phyloP scores from a whole-genome alignment of 305 asterid genomes.

The Nicotiana rustica region DNA sequence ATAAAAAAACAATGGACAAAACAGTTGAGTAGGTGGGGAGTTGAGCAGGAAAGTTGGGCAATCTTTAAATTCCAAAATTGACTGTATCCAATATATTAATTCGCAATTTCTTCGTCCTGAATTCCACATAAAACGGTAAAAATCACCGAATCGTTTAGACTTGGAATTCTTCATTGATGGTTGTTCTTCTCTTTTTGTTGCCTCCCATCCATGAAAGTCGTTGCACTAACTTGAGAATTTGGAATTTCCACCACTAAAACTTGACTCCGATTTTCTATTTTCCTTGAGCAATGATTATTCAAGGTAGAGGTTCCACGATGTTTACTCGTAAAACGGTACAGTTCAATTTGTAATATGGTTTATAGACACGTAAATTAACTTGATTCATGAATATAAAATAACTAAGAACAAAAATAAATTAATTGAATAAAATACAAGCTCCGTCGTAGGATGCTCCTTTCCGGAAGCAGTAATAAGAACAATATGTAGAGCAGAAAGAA shows the following conservation, averaged over 20 bases:
- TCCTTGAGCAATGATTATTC: neutral
- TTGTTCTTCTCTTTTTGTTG: neutral
- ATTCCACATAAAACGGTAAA: neutral
- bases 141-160: neutral
- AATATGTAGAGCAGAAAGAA: too few species aligned
- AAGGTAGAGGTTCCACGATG: too few species aligned
- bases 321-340: too few species aligned
- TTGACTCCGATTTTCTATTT: neutral
- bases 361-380: too few species aligned
- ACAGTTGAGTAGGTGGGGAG: neutral
- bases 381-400: too few species aligned
- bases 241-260: neutral
- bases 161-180: neutral
- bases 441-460: too few species aligned
- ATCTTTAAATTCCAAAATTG: neutral
- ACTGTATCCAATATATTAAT: neutral
- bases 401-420: too few species aligned
- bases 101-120: neutral
- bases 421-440: too few species aligned
- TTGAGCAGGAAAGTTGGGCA: neutral
- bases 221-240: neutral
- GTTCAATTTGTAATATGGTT: too few species aligned
- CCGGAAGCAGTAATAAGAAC: too few species aligned
- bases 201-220: neutral
- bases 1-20: neutral